Conservation (phyloP, 495 filamentous ascomycete genomes). For the Lasiosphaeria ovina region DNA sequence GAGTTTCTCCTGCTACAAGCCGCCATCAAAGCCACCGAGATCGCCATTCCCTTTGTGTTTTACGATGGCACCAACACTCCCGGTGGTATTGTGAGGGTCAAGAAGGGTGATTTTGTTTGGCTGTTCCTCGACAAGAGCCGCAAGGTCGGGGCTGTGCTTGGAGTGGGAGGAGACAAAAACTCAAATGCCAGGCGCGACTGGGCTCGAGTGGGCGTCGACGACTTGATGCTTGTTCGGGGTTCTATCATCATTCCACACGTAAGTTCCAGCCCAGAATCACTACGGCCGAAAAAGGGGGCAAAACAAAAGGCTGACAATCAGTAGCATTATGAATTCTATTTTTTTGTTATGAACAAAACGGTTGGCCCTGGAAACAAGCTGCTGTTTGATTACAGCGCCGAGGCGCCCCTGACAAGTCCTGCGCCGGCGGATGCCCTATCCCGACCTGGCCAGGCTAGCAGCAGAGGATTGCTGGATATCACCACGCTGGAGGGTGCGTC, state of each 20-base stretch:
- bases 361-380: constrained; percentile 66
- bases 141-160: constrained; percentile 83
- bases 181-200: constrained; percentile 74
- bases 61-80: constrained; percentile 98
- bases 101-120: constrained; percentile 91
- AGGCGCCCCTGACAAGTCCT: constrained; percentile 37
- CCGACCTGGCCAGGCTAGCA: constrained; percentile 27
- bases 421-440: constrained; percentile 44
- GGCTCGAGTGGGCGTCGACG: constrained; percentile 93
- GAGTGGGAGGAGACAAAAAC: constrained; percentile 60
- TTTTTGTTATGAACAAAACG: constrained; percentile 88
- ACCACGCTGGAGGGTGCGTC: constrained; percentile 67
- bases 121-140: constrained; percentile 85
- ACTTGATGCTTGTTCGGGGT: constrained; percentile 89
- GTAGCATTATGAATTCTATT: constrained; percentile 94
- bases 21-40: constrained; percentile 82
- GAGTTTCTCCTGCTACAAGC: constrained; percentile 85
- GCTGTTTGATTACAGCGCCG: constrained; percentile 71
- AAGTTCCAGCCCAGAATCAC: constrained; percentile 36
- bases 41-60: constrained; percentile 92
- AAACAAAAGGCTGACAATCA: constrained; percentile 19
- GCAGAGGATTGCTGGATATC: constrained; percentile 34
- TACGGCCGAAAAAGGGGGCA: not conserved
- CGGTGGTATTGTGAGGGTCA: constrained; percentile 74
- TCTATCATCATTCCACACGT: constrained; percentile 95